A percentile compares a stretch with the other conserved stretches of the same genome.
Evolutionary conservation across 441 rosid genomes (phyloP).

Genomic region (Euphorbia celastroides): DNA sequence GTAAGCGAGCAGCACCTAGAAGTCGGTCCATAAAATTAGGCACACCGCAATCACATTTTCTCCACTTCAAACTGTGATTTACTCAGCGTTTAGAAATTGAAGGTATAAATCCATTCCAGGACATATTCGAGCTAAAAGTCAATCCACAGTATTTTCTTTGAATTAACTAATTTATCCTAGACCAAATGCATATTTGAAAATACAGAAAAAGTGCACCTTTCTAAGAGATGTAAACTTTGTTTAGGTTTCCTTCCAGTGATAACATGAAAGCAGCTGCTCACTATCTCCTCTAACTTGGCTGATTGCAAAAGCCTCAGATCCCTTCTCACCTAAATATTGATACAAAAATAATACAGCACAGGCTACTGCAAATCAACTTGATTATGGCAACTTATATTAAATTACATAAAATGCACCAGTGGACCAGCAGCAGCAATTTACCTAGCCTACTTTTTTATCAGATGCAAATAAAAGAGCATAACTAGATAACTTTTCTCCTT

Average conservation of each 20-base stretch:
- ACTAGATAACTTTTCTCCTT: background rate
- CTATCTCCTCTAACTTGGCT: slow-evolving; percentile 52
- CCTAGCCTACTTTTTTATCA: background rate
- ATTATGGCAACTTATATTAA: background rate
- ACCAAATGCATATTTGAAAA: slow-evolving; percentile 2
- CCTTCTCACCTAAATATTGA: slow-evolving; percentile 56
- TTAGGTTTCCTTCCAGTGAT: slow-evolving; percentile 50
- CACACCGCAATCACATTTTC: slow-evolving; percentile 42
- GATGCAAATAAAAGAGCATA: background rate
- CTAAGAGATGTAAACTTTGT: slow-evolving; percentile 67
- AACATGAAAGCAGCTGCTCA: slow-evolving; percentile 60
- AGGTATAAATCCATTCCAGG: background rate
- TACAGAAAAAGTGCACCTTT: slow-evolving; percentile 39
- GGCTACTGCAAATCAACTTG: background rate
- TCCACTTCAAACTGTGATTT: slow-evolving; percentile 59
- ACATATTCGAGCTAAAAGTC: background rate
- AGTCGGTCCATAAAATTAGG: slow-evolving; percentile 74
- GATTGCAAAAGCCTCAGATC: slow-evolving; percentile 71
- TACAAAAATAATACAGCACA: background rate
- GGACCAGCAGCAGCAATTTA: background rate
- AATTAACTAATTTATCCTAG: background rate
- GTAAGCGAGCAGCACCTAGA: slow-evolving; percentile 64
- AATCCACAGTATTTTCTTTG: background rate
- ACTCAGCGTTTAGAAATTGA: background rate
- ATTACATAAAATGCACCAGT: background rate